Evolutionary conservation across 2,329 filamentous ascomycete species (phyloP).

Genomic region (Mollisiaceae sp.): DNA sequence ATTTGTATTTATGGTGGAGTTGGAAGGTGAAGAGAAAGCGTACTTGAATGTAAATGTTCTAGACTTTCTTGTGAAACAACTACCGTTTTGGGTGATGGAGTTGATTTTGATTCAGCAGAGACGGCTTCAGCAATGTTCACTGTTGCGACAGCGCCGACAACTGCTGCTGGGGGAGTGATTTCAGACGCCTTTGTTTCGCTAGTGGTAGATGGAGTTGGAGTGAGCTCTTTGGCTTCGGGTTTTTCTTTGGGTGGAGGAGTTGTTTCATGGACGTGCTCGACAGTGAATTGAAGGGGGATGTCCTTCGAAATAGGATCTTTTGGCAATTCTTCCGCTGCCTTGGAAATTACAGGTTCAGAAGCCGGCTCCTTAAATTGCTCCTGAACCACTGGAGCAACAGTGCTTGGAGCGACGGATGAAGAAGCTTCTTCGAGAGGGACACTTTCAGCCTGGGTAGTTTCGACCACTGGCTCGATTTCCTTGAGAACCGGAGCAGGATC

Average conservation of each 20-base stretch:
- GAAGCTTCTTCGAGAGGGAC: not conserved
- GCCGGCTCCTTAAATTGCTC: not conserved
- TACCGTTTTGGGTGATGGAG: not conserved
- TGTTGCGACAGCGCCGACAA: not conserved
- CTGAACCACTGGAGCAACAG: not conserved
- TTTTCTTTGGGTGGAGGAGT: not conserved
- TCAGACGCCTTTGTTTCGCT: not conserved
- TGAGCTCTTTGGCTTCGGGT: not conserved
- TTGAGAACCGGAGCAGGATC: not conserved
- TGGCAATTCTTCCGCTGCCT: not conserved
- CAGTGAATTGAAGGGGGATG: not conserved
- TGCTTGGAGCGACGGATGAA: not conserved
- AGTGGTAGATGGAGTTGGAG: not conserved
- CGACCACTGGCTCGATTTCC: not conserved
- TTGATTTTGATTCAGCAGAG: not conserved
- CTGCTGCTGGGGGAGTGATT: not conserved
- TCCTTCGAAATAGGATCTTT: not conserved
- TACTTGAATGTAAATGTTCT: conserved; percentile 26
- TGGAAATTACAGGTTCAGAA: not conserved
- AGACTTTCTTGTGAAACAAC: conserved; percentile 24
- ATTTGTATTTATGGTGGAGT: not conserved
- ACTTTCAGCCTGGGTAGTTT: not conserved
- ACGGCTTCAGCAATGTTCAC: not conserved
- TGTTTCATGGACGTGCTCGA: not conserved
- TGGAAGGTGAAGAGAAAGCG: conserved; percentile 1